Conservation (phyloP, 768 basidiomycete genomes). For the Auriscalpium orientale region DNA sequence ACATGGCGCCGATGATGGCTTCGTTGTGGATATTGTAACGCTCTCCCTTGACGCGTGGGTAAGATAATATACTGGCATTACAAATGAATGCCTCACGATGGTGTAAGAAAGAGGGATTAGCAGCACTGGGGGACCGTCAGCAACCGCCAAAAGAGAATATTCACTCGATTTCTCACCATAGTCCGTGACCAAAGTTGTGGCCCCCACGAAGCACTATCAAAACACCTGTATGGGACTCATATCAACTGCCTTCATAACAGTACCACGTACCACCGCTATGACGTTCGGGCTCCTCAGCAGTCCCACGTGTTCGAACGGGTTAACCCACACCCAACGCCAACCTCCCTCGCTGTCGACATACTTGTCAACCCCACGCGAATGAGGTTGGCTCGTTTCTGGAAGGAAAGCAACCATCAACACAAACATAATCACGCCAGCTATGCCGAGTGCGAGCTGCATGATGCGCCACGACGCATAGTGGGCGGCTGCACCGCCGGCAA, state of each 20-base stretch:
- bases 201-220: constrained; percentile 36
- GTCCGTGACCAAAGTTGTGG: constrained; percentile 20
- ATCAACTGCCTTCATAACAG: background rate
- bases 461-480: constrained; percentile 62
- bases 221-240: constrained; percentile 13
- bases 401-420: constrained; percentile 36
- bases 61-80: too few species aligned
- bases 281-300: constrained; percentile 56
- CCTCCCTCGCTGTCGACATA: constrained; percentile 3
- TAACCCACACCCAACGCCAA: constrained; percentile 38
- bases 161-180: constrained; percentile 25
- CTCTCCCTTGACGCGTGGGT: constrained; percentile 30
- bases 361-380: constrained; percentile 47
- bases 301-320: constrained; percentile 46
- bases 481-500: constrained; percentile 47
- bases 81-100: constrained; percentile 35
- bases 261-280: constrained; percentile 38
- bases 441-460: constrained; percentile 42
- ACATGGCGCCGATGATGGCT: constrained; percentile 50
- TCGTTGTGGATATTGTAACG: constrained; percentile 50
- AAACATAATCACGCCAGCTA: constrained; percentile 33
- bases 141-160: background rate
- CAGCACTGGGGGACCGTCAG: constrained; percentile 23
- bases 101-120: constrained; percentile 61
- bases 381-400: constrained; percentile 63